These are phyloP conservation scores for Cyclostephanos tholiformis DNA, from an alignment of 108 stramenopile genomes.

Conservation along the genomic window DNA sequence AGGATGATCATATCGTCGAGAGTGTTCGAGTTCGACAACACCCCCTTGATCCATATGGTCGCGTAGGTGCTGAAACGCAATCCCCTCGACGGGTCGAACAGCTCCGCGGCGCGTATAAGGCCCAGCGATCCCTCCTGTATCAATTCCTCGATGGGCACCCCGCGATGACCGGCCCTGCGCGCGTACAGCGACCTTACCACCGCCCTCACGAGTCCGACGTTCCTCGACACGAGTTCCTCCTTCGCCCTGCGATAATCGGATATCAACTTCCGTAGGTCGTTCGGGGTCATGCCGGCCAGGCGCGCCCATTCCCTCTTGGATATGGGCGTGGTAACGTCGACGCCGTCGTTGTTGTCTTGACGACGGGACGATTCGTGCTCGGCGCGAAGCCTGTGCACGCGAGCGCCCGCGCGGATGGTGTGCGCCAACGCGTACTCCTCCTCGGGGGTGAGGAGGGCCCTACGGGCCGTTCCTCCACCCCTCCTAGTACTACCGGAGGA, in stretches of 20 bases:
- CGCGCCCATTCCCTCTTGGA: constrained; percentile 69
- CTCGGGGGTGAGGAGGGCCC: constrained; percentile 53
- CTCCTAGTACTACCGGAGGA: too few relatives aligned
- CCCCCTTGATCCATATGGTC: constrained; percentile 97
- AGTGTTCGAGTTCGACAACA: constrained; percentile 60
- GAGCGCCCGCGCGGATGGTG: constrained; percentile 73
- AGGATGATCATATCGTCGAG: constrained; percentile 60
- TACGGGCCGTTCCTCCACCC: background rate
- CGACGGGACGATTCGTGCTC: constrained; percentile 53
- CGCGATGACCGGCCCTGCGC: constrained; percentile 18
- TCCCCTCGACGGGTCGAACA: constrained; percentile 89
- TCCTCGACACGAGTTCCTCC: constrained; percentile 72
- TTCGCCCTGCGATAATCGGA: too few relatives aligned
- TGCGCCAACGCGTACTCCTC: constrained; percentile 73
- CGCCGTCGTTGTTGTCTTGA: too few relatives aligned
- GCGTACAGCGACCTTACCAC: constrained; percentile 62
- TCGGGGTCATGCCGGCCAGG: constrained; percentile 55
- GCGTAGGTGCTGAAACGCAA: constrained; percentile 95
- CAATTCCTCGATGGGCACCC: constrained; percentile 76
- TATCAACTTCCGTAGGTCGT: constrained; percentile 60
- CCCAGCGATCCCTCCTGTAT: constrained; percentile 94
- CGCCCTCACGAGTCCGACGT: constrained; percentile 83
- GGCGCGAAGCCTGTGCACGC: constrained; percentile 61
- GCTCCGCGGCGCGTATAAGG: constrained; percentile 88
- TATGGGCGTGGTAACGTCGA: constrained; percentile 35